Conservation (phyloP, 2,329 filamentous ascomycete species). For the Exserohilum rostratum region DNA sequence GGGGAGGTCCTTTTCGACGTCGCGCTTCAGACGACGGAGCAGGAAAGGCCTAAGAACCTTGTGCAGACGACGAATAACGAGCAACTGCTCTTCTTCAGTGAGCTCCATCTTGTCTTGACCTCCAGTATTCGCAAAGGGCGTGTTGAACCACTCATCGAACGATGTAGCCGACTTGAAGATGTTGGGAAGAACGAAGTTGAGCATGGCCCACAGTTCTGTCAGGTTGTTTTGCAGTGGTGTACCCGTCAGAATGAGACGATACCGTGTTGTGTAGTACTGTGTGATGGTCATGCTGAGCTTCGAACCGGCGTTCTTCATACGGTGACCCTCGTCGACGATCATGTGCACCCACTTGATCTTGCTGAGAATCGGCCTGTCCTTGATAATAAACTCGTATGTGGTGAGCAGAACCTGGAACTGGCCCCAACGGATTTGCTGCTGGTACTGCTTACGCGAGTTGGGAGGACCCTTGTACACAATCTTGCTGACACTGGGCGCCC, state of each 20-base stretch:
- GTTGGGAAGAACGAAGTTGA: slow-evolving; percentile 96
- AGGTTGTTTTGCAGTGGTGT: slow-evolving; percentile 98
- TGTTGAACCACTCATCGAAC: slow-evolving; percentile 99
- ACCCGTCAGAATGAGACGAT: slow-evolving; percentile 95
- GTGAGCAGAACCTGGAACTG: slow-evolving; percentile 96
- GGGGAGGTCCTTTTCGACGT: slow-evolving; percentile 97
- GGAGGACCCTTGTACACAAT: slow-evolving; percentile 98
- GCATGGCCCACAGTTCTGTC: slow-evolving; percentile 93
- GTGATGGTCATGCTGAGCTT: slow-evolving; percentile 95
- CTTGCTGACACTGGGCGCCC: slow-evolving; percentile 84
- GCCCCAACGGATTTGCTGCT: slow-evolving; percentile 91
- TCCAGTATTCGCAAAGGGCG: slow-evolving; percentile 97
- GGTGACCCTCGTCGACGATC: slow-evolving; percentile 99
- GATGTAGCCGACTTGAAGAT: slow-evolving; percentile 99
- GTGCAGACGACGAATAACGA: slow-evolving; percentile 96
- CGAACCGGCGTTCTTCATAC: slow-evolving; percentile 98
- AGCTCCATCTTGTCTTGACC: slow-evolving; percentile 98
- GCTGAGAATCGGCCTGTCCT: slow-evolving; percentile 90
- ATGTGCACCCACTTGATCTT: slow-evolving; percentile 99
- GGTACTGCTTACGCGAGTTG: slow-evolving; percentile 82
- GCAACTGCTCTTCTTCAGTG: slow-evolving; percentile 98
- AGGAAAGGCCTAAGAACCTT: slow-evolving; percentile 98
- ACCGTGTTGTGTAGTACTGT: slow-evolving; percentile 92
- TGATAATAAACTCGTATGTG: slow-evolving; percentile 99
- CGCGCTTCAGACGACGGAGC: slow-evolving; percentile 97